Base-by-base conservation (phyloP, 805 yeast species). In the Babjeviella inositovora region DNA sequence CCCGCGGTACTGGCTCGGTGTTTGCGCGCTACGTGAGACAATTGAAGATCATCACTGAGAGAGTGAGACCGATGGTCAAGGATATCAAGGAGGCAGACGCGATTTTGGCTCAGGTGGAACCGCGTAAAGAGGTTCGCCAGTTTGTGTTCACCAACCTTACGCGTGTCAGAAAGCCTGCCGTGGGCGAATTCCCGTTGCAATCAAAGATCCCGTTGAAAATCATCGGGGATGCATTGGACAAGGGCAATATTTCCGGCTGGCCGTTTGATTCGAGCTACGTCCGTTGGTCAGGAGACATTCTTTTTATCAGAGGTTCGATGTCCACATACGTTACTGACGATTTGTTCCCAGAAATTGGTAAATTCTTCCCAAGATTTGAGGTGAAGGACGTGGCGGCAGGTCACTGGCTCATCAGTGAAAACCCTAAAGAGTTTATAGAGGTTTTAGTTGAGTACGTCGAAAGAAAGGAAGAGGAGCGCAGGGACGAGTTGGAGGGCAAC, bases 401-500 rank as follows among this genome's bases (percentile, higher is more conserved):
- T 2, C 98, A 87, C 45, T 87, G 96, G 94, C 65, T 85, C 9
- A 81, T 81, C 32, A 68, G 81, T 19, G 96, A 87, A 39, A 74
- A 75, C 33, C 94, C 97, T 1, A 35, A 53, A 6, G 92, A 74
- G 38, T 82, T 87, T 32, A 53, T 80, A 13, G 65, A 57, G 3
- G 47, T 51, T 5, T 67, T 79, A 9, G 57, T 55, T 14, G 75
- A 73, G 14, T 85, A 70, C 48, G 56, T 81, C 5, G 69, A 66
- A 27, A 41, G 52, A 23, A 44, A 49, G 24, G 63, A 56, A 30
- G 62, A 56, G 19, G 20, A 17, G 11, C n/a, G 10, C 7, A 8
- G 21, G 11, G 37, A 8, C 27, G 13, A 15, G 30, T 30, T 16
- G 19, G 33, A 30, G 15, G 27, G 14, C 22, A 25, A 15, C 8